Conservation (phyloP, 1,284 basidiomycete species). For the Heterobasidion annosum region DNA sequence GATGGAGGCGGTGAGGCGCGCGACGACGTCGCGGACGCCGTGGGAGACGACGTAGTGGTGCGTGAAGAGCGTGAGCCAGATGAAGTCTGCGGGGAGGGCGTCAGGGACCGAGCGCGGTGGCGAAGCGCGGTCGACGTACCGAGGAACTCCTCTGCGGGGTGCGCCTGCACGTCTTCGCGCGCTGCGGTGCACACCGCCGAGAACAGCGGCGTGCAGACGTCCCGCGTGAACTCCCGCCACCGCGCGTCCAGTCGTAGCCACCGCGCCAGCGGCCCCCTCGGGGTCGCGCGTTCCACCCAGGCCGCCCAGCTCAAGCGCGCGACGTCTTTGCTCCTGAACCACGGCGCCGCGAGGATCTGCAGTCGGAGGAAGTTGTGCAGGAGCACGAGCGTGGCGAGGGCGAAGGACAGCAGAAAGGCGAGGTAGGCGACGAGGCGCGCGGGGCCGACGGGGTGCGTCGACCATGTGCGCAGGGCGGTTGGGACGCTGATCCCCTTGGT, state of each 20-base stretch:
- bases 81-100: conserved; percentile 37
- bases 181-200: conserved; percentile 65
- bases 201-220: conserved; percentile 55
- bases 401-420: conserved; percentile 22
- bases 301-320: conserved; percentile 33
- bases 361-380: conserved; percentile 37
- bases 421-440: background rate
- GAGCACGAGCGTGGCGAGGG: conserved; percentile 34
- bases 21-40: conserved; percentile 48
- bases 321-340: conserved; percentile 25
- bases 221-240: conserved; percentile 46
- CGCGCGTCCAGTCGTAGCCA: conserved; percentile 31
- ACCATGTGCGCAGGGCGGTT: conserved; percentile 15
- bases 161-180: conserved; percentile 35
- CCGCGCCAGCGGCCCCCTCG: conserved; percentile 26
- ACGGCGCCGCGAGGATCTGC: conserved; percentile 38
- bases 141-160: conserved; percentile 55
- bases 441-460: background rate
- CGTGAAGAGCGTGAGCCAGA: conserved; percentile 50
- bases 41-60: conserved; percentile 50
- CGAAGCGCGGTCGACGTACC: conserved; percentile 27
- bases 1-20: conserved; percentile 30
- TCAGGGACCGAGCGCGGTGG: background rate
- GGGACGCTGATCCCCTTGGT: conserved; percentile 43
- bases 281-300: conserved; percentile 36